phyloP scores from a whole-genome alignment of 495 filamentous ascomycete species.

The Penicillium chermesinum region DNA sequence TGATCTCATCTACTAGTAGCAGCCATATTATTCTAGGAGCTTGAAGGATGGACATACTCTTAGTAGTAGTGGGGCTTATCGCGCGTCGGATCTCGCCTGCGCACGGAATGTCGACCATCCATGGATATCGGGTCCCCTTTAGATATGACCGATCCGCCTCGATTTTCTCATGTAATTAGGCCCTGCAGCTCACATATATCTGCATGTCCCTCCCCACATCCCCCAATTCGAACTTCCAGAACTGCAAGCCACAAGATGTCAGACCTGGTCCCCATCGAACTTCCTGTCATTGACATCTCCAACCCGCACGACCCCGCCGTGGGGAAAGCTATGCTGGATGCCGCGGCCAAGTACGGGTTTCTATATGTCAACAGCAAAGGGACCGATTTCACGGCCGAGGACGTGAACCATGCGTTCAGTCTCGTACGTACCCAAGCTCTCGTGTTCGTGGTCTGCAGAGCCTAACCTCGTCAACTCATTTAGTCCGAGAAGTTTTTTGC shows the following conservation, averaged over 20 bases:
- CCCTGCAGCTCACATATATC: background rate
- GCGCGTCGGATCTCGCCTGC: conserved; percentile 17
- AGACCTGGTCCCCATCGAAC: conserved; percentile 43
- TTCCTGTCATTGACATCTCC: conserved; percentile 79
- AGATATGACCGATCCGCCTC: conserved; percentile 10
- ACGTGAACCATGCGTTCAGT: conserved; percentile 69
- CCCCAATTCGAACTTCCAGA: conserved; percentile 21
- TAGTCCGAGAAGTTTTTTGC: conserved; percentile 77
- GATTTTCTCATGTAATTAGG: conserved; percentile 4
- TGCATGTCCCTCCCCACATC: background rate
- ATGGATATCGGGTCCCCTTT: background rate
- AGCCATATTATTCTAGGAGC: too few relatives aligned
- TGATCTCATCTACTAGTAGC: too few relatives aligned
- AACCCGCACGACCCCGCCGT: conserved; percentile 48
- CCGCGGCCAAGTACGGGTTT: conserved; percentile 78
- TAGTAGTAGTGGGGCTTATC: background rate
- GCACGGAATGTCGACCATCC: background rate
- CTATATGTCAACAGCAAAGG: conserved; percentile 75
- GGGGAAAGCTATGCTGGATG: conserved; percentile 70
- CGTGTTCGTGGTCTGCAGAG: conserved; percentile 3
- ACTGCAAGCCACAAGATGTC: conserved; percentile 32
- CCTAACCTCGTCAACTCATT: conserved; percentile 4
- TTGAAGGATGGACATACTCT: background rate
- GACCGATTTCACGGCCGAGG: conserved; percentile 57
- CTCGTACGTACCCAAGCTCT: conserved; percentile 49